These are phyloP conservation scores for Fusarium graminum DNA, from an alignment of 2,329 filamentous ascomycete genomes.

Conservation along the genomic window DNA sequence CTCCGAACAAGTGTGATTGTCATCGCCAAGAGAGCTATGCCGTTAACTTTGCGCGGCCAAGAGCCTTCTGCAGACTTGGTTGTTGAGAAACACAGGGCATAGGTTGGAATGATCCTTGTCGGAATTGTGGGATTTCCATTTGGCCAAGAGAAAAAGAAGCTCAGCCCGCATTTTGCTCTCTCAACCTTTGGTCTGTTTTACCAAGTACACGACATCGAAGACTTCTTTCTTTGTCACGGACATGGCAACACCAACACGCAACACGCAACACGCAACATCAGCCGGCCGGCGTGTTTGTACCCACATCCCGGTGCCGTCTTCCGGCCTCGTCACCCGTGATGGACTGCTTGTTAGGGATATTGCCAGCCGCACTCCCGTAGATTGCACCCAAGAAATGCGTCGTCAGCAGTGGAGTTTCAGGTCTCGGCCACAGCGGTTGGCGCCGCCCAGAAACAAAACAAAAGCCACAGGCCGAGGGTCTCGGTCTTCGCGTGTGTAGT, in stretches of 20 bases:
- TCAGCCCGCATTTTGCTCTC: constrained; percentile 6
- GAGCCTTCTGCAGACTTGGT: constrained; percentile 18
- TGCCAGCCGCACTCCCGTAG: constrained; percentile 20
- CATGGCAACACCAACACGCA: too few relatives aligned
- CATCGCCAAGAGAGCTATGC: constrained; percentile 33
- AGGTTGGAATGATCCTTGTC: constrained; percentile 10
- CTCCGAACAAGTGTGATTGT: constrained; percentile 12
- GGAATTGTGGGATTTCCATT: constrained; percentile 21
- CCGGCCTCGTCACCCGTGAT: constrained; percentile 35
- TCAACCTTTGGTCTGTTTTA: constrained; percentile 18
- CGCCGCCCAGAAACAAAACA: constrained; percentile 10
- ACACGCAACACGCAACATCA: constrained; percentile 4
- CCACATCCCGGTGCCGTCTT: constrained; percentile 44
- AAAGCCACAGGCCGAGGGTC: constrained; percentile 27
- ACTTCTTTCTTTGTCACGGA: constrained; percentile 11
- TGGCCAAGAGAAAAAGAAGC: constrained; percentile 17
- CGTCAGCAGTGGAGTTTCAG: constrained; percentile 41
- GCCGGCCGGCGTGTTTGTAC: constrained; percentile 16
- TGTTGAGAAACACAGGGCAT: constrained; percentile 8
- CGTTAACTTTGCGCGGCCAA: constrained; percentile 34
- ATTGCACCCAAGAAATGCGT: constrained; percentile 37
- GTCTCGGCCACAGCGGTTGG: constrained; percentile 17
- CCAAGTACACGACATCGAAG: background rate
- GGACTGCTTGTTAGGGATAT: constrained; percentile 8
- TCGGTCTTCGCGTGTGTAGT: background rate